phyloP scores from a whole-genome alignment of 2,329 filamentous ascomycete species.

The Knoxdaviesia capensis region DNA sequence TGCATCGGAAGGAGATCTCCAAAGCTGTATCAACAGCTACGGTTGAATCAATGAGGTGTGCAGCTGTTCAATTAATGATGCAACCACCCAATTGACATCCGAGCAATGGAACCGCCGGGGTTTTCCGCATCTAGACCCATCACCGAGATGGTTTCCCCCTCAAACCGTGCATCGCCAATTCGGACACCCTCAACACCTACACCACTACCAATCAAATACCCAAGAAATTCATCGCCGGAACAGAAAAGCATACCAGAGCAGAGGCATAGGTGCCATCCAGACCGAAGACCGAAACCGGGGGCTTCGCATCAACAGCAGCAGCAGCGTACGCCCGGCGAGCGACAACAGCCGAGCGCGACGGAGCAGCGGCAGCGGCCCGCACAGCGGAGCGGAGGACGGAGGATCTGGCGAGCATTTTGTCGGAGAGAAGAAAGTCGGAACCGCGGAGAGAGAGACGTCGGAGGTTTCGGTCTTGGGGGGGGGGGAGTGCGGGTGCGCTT shows the following conservation, averaged over 20 bases:
- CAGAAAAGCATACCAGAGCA: slow-evolving; percentile 59
- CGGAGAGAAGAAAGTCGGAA: background rate
- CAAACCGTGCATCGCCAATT: too few species aligned
- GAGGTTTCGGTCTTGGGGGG: slow-evolving; percentile 6
- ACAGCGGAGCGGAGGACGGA: slow-evolving; percentile 32
- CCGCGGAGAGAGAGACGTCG: slow-evolving; percentile 4
- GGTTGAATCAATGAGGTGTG: too few species aligned
- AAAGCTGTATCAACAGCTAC: too few species aligned
- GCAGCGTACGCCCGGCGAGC: slow-evolving; percentile 56
- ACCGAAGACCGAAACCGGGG: slow-evolving; percentile 81
- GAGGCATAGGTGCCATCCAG: slow-evolving; percentile 96
- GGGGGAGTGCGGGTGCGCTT: slow-evolving; percentile 8
- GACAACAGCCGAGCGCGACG: slow-evolving; percentile 31
- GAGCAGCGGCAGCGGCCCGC: slow-evolving; percentile 39
- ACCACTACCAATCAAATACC: too few species aligned
- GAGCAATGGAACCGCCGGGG: too few species aligned
- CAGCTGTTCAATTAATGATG: too few species aligned
- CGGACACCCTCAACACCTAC: too few species aligned
- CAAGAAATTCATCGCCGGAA: background rate
- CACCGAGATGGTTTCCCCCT: too few species aligned
- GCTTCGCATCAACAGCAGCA: slow-evolving; percentile 46
- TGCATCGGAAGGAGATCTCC: too few species aligned
- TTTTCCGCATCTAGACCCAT: too few species aligned
- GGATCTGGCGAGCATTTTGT: slow-evolving; percentile 34
- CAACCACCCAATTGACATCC: too few species aligned